These are phyloP conservation scores for Patellifolia procumbens DNA, from an alignment of 179 eudicot species.

Conservation along the genomic window DNA sequence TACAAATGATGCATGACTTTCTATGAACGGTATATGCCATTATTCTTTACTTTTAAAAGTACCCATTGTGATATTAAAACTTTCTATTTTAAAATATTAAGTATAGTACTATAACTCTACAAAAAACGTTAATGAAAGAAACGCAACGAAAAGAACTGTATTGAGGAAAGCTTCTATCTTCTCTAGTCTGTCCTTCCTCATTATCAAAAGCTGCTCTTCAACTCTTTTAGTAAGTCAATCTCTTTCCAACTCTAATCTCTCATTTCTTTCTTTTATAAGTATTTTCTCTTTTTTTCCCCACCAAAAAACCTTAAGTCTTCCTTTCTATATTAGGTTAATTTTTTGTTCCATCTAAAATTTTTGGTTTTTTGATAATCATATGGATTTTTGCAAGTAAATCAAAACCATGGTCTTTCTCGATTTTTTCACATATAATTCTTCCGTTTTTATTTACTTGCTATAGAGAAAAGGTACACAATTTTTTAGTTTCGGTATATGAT, in stretches of 20 bases:
- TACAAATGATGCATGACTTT: too few relatives aligned
- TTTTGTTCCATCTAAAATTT: background rate
- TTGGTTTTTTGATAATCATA: too few relatives aligned
- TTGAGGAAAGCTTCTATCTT: background rate
- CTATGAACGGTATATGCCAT: too few relatives aligned
- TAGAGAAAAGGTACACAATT: too few relatives aligned
- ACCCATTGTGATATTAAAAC: background rate
- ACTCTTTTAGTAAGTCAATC: conserved; percentile 37
- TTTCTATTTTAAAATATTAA: background rate
- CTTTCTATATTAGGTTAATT: conserved; percentile 8
- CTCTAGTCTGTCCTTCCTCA: conserved; percentile 20
- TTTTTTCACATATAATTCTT: background rate
- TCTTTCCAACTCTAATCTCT: conserved; percentile 7
- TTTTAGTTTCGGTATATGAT: too few relatives aligned
- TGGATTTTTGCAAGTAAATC: too few relatives aligned
- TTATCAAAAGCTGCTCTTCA: conserved; percentile 33
- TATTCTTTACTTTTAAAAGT: background rate
- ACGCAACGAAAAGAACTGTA: background rate
- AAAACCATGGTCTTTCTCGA: too few relatives aligned
- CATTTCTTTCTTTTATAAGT: background rate
- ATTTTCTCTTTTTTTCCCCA: background rate
- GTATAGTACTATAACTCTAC: background rate
- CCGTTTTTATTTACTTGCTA: too few relatives aligned
- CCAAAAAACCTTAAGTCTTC: background rate
- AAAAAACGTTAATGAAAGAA: background rate